Conservation (phyloP, 805 yeast species). For the Metschnikowia henanensis region DNA sequence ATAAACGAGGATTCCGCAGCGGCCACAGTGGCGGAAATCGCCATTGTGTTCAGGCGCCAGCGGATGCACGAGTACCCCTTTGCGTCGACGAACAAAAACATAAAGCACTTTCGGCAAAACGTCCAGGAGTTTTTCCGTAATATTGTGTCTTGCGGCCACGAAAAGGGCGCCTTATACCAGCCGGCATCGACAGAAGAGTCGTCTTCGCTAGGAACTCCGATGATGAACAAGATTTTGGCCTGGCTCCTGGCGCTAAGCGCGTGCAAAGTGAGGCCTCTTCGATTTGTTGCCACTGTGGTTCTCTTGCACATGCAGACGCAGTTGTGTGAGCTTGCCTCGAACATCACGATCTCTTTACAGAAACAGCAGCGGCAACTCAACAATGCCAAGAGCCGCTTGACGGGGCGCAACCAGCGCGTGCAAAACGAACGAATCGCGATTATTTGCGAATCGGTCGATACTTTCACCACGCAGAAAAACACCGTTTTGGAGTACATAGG, state of each 20-base stretch:
- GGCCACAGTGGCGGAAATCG: conserved; percentile 73
- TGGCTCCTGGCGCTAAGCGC: conserved; percentile 80
- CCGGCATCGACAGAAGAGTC: conserved; percentile 13
- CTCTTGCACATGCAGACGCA: conserved; percentile 60
- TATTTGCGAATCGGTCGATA: conserved; percentile 41
- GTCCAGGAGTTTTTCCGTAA: conserved; percentile 55
- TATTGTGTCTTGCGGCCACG: conserved; percentile 54
- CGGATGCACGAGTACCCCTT: conserved; percentile 70
- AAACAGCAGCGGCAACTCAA: conserved; percentile 46
- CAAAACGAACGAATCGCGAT: conserved; percentile 47
- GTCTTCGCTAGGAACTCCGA: conserved; percentile 32
- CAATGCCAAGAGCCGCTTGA: conserved; percentile 29
- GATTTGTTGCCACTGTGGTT: conserved; percentile 64
- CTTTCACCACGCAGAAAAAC: conserved; percentile 45
- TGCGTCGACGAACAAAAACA: conserved; percentile 45
- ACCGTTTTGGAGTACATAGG: conserved; percentile 56
- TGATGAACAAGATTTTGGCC: conserved; percentile 58
- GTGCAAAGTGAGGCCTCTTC: conserved; percentile 65
- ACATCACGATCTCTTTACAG: conserved; percentile 35
- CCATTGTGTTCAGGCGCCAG: conserved; percentile 59
- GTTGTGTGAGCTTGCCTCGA: conserved; percentile 51
- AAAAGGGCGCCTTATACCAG: conserved; percentile 57
- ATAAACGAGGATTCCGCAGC: conserved; percentile 65
- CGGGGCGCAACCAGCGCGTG: conserved; percentile 22
- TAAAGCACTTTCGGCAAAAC: conserved; percentile 49